These are phyloP conservation scores for Thamnidium elegans DNA, from an alignment of 192 early-diverging fungal species.

Conservation along the genomic window DNA sequence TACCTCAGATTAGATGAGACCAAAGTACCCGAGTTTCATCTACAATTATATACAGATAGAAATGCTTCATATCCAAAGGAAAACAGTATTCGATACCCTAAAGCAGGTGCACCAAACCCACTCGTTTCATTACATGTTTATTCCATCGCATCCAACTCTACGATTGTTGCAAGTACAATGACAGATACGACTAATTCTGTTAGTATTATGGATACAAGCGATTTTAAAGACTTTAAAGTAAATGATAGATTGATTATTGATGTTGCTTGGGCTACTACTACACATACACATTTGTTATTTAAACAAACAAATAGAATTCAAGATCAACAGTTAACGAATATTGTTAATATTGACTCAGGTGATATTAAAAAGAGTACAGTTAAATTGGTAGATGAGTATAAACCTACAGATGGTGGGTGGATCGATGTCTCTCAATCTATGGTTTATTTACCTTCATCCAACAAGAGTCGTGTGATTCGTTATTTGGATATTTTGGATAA, in stretches of 20 bases:
- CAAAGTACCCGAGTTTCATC: slow-evolving; percentile 72
- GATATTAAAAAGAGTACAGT: slow-evolving; percentile 3
- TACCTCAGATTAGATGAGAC: slow-evolving; percentile 90
- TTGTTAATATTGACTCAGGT: slow-evolving; percentile 39
- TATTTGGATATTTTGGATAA: slow-evolving; percentile 68
- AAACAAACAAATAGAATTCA: slow-evolving; percentile 90
- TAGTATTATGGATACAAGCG: slow-evolving; percentile 12
- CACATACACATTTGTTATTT: slow-evolving; percentile 62
- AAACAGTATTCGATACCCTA: slow-evolving; percentile 84
- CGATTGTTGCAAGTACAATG: slow-evolving; percentile 9
- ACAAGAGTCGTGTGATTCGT: slow-evolving; percentile 29
- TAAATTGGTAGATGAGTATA: slow-evolving; percentile 57
- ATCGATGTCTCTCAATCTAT: slow-evolving; percentile 57
- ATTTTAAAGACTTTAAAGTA: slow-evolving; percentile 44
- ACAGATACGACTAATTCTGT: slow-evolving; percentile 24
- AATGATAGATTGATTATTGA: slow-evolving; percentile 80
- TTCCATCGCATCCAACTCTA: slow-evolving; percentile 23
- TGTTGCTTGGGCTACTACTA: slow-evolving; percentile 77
- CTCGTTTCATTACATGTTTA: slow-evolving; percentile 74
- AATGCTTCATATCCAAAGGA: slow-evolving; percentile 64
- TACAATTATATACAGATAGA: slow-evolving; percentile 66
- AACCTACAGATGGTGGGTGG: slow-evolving; percentile 70
- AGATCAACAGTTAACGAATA: slow-evolving; percentile 71
- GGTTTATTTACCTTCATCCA: slow-evolving; percentile 15
- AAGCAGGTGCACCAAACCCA: slow-evolving; percentile 87